Base-by-base conservation (phyloP, 495 filamentous ascomycete genomes). In the Penicillium psychrofluorescens region DNA sequence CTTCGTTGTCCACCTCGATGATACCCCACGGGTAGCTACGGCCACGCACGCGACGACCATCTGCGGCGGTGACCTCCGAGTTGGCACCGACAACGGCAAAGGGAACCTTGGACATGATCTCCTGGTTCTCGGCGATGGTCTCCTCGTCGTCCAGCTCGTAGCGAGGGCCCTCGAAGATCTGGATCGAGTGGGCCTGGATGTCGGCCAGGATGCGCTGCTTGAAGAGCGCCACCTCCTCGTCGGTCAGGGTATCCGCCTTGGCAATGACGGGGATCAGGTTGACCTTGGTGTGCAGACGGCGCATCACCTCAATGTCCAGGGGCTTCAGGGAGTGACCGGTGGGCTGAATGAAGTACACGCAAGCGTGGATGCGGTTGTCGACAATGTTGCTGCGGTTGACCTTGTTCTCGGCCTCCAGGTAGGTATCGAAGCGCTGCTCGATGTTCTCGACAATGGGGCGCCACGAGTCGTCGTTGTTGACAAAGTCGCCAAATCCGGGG, bases 391-490 rank as follows among this genome's bases (percentile, higher is more conserved):
- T 94, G 50, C 92, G 85, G 76, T 98, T 98, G 62, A 98, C 88
- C 83, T 96, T 98, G 80, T 98, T 97, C 77, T 98, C 92, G 36
- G 92, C 91, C 71, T 98, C 94, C 16, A 97, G 76, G 64, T 96
- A 98, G 36, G 92, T 88, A 64, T 98, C 92, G 61, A 94, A 98
- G 49, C 92, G 85, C 75, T 94, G 88, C 76, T 98, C 94, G 55
- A 98, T 96, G 78, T 97, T 95, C 74, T 98, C 91, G 48, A 95
- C 84, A 72, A 98, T 98, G 35, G 92, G 92, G 55, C 90, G 77
- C 92, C 92, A 98, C 15, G 92, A 98, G 67, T 95, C 92, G 54
- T 97, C 94, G 59, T 98, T 98, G 82, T 98, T 97, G 52, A 98
- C 94, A 60, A 97, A 97, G 71, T 98, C 92, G 55, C 92, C 92